phyloP scores from a whole-genome alignment of 129 eudicot genomes.

The Deinandra increscens region DNA sequence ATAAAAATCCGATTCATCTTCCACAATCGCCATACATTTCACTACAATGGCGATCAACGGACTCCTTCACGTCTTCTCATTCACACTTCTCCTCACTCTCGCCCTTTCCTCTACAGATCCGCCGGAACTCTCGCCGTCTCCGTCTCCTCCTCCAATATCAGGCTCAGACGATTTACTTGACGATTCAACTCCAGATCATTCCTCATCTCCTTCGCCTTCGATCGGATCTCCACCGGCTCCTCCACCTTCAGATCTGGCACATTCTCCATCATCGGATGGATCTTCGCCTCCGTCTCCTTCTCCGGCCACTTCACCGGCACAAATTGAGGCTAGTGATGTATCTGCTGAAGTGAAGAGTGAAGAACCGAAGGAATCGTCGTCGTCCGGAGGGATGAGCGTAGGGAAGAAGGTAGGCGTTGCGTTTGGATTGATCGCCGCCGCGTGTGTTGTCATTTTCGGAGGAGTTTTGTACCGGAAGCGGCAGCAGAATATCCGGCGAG shows the following conservation, averaged over 20 bases:
- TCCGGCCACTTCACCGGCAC: constrained; percentile 18
- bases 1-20: constrained; percentile 4
- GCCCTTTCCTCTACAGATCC: constrained; percentile 18
- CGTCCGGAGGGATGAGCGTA: constrained; percentile 42
- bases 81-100: constrained; percentile 24
- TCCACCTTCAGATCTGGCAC: constrained; percentile 18
- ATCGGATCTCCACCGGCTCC: constrained; percentile 19
- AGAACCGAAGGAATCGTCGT: constrained; percentile 18
- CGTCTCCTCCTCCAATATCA: constrained; percentile 31
- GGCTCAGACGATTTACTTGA: constrained; percentile 25
- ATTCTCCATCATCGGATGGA: constrained; percentile 9
- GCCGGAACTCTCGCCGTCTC: constrained; percentile 34
- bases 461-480: constrained; percentile 56
- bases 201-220: constrained; percentile 22
- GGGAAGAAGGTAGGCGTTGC: constrained; percentile 64
- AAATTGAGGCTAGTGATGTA: constrained; percentile 15
- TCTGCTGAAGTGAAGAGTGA: constrained; percentile 6
- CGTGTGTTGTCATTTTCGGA: constrained; percentile 36
- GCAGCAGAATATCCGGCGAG: constrained; percentile 48
- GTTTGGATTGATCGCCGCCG: constrained; percentile 49
- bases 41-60: constrained; percentile 30
- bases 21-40: not conserved
- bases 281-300: constrained; percentile 15
- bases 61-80: constrained; percentile 16
- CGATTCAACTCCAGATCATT: not conserved